Percentiles rank a stretch among this genome's conserved stretches.
phyloP scores from a whole-genome alignment of 805 yeast genomes.

The Ogataea pignaliae region DNA sequence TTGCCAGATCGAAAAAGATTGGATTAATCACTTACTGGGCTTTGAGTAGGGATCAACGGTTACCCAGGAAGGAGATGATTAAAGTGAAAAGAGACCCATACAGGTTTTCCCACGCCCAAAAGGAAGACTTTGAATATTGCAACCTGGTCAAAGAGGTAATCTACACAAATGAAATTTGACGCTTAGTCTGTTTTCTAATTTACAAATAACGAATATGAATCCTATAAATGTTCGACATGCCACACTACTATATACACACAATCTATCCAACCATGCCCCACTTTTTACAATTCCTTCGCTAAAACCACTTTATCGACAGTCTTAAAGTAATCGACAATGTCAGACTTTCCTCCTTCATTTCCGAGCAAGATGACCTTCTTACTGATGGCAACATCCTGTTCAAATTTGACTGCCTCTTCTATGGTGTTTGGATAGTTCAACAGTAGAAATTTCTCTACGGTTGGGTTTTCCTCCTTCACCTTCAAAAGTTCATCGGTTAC shows the following conservation, averaged over 20 bases:
- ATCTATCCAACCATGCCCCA: conserved; percentile 3
- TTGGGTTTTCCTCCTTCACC: conserved; percentile 21
- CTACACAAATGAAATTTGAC: background rate
- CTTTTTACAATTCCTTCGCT: conserved; percentile 14
- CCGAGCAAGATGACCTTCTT: conserved; percentile 34
- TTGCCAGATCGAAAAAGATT: conserved; percentile 13
- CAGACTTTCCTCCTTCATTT: conserved; percentile 34
- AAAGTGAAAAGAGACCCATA: conserved; percentile 14
- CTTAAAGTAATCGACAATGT: conserved; percentile 58
- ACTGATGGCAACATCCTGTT: conserved; percentile 57
- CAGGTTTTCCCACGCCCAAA: conserved; percentile 21
- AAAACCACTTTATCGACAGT: conserved; percentile 53
- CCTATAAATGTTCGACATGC: background rate
- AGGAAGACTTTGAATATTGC: conserved; percentile 18
- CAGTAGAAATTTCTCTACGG: conserved; percentile 45
- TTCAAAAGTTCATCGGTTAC: conserved; percentile 33
- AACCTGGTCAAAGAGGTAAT: conserved; percentile 10
- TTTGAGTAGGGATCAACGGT: conserved; percentile 28
- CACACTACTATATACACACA: conserved; percentile 4
- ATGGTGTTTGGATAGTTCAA: conserved; percentile 58
- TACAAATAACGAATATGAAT: background rate
- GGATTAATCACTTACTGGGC: conserved; percentile 31
- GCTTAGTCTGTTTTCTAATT: background rate
- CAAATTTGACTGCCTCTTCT: conserved; percentile 67
- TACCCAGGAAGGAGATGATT: conserved; percentile 6